Conservation (phyloP, 2,329 filamentous ascomycete genomes). For the Drechslera avenae region DNA sequence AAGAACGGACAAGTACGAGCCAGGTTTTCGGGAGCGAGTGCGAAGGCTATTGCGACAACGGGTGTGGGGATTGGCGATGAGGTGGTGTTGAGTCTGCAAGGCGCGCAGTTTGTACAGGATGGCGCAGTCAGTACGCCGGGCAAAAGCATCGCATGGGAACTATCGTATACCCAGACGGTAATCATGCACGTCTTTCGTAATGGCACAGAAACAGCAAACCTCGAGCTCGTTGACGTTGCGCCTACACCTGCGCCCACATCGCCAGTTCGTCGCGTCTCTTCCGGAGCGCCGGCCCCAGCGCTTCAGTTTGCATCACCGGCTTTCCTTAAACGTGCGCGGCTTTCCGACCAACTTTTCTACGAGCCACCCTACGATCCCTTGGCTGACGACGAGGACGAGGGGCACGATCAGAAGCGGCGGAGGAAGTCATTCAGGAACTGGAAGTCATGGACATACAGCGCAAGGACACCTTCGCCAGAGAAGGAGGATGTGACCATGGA, state of each 20-base stretch:
- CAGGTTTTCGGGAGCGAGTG: conserved; percentile 72
- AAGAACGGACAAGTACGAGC: conserved; percentile 80
- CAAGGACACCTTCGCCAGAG: conserved; percentile 73
- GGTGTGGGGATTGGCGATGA: conserved; percentile 79
- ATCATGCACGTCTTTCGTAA: conserved; percentile 51
- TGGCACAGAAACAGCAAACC: conserved; percentile 53
- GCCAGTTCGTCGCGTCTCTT: conserved; percentile 23
- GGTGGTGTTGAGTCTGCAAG: conserved; percentile 70
- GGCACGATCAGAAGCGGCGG: conserved; percentile 69
- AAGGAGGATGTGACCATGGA: conserved; percentile 47
- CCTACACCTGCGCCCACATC: conserved; percentile 36
- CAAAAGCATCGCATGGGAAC: conserved; percentile 62
- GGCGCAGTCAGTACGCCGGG: conserved; percentile 62
- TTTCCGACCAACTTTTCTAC: conserved; percentile 71
- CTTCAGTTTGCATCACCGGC: conserved; percentile 74
- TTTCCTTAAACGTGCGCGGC: conserved; percentile 70
- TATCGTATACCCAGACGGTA: conserved; percentile 54
- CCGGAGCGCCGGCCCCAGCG: conserved; percentile 11
- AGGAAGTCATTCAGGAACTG: conserved; percentile 72
- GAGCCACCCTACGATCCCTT: conserved; percentile 69
- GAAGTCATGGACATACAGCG: conserved; percentile 74
- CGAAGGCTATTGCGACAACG: conserved; percentile 68
- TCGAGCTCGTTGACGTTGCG: conserved; percentile 58
- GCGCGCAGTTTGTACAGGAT: conserved; percentile 66
- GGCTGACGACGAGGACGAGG: conserved; percentile 63